Conservation (phyloP, 2,329 filamentous ascomycete genomes). For the Pestalotiopsis fici region DNA sequence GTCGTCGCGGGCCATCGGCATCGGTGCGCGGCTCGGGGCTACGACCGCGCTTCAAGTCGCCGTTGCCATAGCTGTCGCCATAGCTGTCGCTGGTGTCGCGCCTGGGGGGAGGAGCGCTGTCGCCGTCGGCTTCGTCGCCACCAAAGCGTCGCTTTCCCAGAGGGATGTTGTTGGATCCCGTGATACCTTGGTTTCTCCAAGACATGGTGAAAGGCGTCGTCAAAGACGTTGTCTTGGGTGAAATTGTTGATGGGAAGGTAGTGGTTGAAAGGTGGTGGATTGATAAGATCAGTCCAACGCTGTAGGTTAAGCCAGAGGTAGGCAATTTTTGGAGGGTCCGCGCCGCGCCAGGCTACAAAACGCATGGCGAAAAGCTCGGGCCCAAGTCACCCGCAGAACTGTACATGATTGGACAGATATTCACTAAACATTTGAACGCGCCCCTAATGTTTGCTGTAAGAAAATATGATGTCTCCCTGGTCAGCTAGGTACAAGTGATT, state of each 20-base stretch:
- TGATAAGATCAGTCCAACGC: background rate
- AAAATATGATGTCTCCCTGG: too few species aligned
- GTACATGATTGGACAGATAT: too few species aligned
- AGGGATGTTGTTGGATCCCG: conserved; percentile 97
- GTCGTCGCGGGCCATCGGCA: conserved; percentile 77
- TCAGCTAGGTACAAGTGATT: too few species aligned
- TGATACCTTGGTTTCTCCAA: conserved; percentile 80
- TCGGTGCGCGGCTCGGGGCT: conserved; percentile 80
- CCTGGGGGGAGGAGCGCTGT: conserved; percentile 20
- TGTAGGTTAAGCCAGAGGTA: background rate
- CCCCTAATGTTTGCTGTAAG: too few species aligned
- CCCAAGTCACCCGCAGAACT: background rate
- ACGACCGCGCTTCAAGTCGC: conserved; percentile 80
- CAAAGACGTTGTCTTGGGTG: background rate
- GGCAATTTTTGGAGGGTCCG: background rate
- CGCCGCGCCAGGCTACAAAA: background rate
- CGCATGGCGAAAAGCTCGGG: background rate
- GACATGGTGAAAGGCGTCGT: conserved; percentile 48
- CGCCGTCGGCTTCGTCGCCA: conserved; percentile 50
- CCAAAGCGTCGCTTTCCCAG: conserved; percentile 84
- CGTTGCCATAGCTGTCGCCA: conserved; percentile 40
- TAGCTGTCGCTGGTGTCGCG: conserved; percentile 28
- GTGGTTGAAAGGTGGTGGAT: background rate
- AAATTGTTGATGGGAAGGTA: background rate
- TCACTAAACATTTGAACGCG: too few species aligned